Base-by-base conservation (phyloP, 2,329 filamentous ascomycete species). In the Cladophialophora chaetospira region DNA sequence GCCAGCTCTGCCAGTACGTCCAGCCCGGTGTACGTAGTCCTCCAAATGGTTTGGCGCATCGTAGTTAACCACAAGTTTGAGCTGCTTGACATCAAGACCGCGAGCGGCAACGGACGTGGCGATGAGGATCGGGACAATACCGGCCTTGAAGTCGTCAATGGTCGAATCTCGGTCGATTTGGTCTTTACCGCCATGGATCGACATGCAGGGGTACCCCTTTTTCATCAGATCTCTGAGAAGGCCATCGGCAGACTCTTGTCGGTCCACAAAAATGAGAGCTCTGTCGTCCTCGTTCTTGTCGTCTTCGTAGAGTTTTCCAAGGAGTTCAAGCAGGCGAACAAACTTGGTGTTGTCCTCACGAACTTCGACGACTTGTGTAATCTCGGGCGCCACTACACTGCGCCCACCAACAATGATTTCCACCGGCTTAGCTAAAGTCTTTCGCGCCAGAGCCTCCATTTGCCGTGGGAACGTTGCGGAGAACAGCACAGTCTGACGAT, bases 1-100 rank as follows among this genome's bases (percentile, higher is more conserved):
- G 10, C 94, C 94, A 49, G 94, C 94, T 71, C 94, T 88, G 53
- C 94, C 94, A 2, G 94, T 99, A 71, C 93, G 86, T 58, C 94
- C 94, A 73, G 97, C 97, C 40, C 94, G 87, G 75, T 99, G 94
- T 29, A 99, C 94, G 68, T 97, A 97, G 70, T 99, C 94, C 73
- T 97, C 93, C 45, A 63, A 47, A 55, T 66, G 63, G 56, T 66
- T 66, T 11, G 64, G 64, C 4, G 62, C 63, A 35, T 66, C 64
- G 50, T 63, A 66, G 51, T 66, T 66, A 75, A 99, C 87, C 6
- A 99, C 94, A 28, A 97, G 82, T 72, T 95, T 97, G 29, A 99
- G 80, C 71, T 96, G 91, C 74, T 97, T 96, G 42, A 99, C 93
- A 71, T 99, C 94, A 36, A 99, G 79, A 59, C 94, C 94, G 72